A percentile compares a stretch with the other conserved stretches of the same genome.
These are phyloP conservation scores for Tolypocladium sp. DNA, from an alignment of 2,329 filamentous ascomycete species.

Conservation along the genomic window DNA sequence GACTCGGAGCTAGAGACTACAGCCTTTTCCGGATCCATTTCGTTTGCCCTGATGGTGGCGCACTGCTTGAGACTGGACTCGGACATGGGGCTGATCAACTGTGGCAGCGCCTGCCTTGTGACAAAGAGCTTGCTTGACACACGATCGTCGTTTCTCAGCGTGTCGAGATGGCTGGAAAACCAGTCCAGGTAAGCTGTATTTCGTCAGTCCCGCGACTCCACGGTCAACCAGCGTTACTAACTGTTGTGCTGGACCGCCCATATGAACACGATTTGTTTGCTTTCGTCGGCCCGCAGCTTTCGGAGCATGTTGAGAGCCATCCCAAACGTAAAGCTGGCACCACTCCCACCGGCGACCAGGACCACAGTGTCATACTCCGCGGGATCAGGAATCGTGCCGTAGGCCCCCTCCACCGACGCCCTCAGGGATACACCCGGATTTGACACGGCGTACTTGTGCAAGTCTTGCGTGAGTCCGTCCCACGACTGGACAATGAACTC, in stretches of 20 bases:
- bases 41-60: background rate
- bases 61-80: background rate
- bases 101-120: conserved; percentile 14
- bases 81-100: background rate
- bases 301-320: conserved; percentile 26
- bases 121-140: conserved; percentile 25
- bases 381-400: conserved; percentile 45
- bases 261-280: conserved; percentile 24
- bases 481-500: conserved; percentile 51
- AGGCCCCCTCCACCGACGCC: conserved; percentile 49
- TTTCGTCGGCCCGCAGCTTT: conserved; percentile 9
- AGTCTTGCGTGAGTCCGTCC: conserved; percentile 48
- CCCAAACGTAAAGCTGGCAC: conserved; percentile 46
- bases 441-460: conserved; percentile 40
- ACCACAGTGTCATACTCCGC: conserved; percentile 44
- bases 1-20: background rate
- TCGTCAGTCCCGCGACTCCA: background rate
- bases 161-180: conserved; percentile 25
- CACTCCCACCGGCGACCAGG: conserved; percentile 52
- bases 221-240: conserved; percentile 11
- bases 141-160: conserved; percentile 17
- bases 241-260: conserved; percentile 29
- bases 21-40: conserved; percentile 5
- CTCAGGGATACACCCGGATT: conserved; percentile 39
- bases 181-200: conserved; percentile 24